Evolutionary conservation across 768 basidiomycete species (phyloP).

Genomic region (Boletus speciosus): DNA sequence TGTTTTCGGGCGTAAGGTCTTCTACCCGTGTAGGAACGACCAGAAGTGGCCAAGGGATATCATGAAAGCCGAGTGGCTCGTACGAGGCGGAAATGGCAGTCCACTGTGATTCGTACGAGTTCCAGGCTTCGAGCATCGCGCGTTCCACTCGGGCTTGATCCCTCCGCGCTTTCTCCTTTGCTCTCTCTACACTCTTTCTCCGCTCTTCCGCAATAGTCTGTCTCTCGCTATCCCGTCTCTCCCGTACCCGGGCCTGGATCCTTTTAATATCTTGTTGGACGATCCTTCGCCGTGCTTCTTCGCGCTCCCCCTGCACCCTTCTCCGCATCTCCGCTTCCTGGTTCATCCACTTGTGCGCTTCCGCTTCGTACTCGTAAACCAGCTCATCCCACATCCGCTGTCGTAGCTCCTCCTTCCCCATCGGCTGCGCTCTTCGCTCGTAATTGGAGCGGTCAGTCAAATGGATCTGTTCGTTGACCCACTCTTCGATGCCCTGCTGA

Average conservation of each 20-base stretch:
- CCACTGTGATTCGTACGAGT: conserved; percentile 66
- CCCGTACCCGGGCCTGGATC: conserved; percentile 51
- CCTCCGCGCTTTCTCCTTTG: conserved; percentile 42
- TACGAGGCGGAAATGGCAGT: conserved; percentile 42
- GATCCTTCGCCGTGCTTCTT: conserved; percentile 41
- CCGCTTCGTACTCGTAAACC: conserved; percentile 48
- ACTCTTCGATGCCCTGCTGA: conserved; percentile 54
- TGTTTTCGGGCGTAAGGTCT: conserved; percentile 53
- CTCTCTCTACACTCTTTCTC: conserved; percentile 30
- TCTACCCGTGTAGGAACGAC: conserved; percentile 39
- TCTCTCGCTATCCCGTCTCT: conserved; percentile 49
- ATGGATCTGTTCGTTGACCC: conserved; percentile 58
- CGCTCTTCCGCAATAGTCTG: conserved; percentile 47
- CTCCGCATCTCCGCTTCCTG: conserved; percentile 46
- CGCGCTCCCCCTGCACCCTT: conserved; percentile 42
- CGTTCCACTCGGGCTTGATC: conserved; percentile 43
- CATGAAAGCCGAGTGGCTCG: conserved; percentile 51
- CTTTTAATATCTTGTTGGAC: conserved; percentile 53
- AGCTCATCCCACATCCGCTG: conserved; percentile 51
- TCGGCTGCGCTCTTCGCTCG: conserved; percentile 21
- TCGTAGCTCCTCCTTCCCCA: conserved; percentile 30
- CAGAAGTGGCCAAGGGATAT: conserved; percentile 70
- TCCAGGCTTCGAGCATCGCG: conserved; percentile 54
- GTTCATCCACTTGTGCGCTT: conserved; percentile 52
- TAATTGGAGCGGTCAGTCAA: conserved; percentile 30